Conservation (phyloP, 2,329 filamentous ascomycete species). For the Lachnellula cervina region DNA sequence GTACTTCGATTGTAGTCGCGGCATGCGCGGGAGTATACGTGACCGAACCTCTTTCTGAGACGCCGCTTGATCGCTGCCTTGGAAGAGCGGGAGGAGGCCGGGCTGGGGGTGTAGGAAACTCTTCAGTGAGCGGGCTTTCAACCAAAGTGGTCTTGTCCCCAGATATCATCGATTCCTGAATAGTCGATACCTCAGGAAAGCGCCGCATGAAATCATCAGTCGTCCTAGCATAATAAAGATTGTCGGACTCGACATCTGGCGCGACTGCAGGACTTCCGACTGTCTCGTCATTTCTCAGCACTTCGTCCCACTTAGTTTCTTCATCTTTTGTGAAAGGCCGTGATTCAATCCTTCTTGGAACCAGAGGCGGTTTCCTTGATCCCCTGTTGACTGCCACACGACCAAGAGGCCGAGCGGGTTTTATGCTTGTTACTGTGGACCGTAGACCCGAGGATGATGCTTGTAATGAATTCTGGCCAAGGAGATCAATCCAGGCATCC, state of each 20-base stretch:
- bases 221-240: slow-evolving; percentile 56
- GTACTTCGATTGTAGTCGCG: slow-evolving; percentile 36
- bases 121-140: slow-evolving; percentile 12
- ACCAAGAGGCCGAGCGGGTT: slow-evolving; percentile 44
- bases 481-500: slow-evolving; percentile 78
- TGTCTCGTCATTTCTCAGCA: slow-evolving; percentile 59
- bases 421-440: slow-evolving; percentile 22
- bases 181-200: slow-evolving; percentile 66
- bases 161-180: slow-evolving; percentile 56
- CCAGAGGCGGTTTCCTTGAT: slow-evolving; percentile 11
- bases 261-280: slow-evolving; percentile 35
- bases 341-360: slow-evolving; percentile 41
- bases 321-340: slow-evolving; percentile 77
- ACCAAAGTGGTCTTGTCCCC: neutral
- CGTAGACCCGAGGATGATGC: slow-evolving; percentile 47
- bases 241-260: slow-evolving; percentile 42
- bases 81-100: slow-evolving; percentile 50
- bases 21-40: slow-evolving; percentile 35
- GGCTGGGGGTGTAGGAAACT: slow-evolving; percentile 32
- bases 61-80: slow-evolving; percentile 71
- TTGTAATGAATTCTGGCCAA: slow-evolving; percentile 53
- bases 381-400: slow-evolving; percentile 45
- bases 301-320: slow-evolving; percentile 73
- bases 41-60: slow-evolving; percentile 51
- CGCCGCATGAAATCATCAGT: slow-evolving; percentile 81